A percentile compares a stretch with the other conserved stretches of the same genome.
Conservation (phyloP, 2,329 filamentous ascomycete genomes). For the Hypocreales sp. region DNA sequence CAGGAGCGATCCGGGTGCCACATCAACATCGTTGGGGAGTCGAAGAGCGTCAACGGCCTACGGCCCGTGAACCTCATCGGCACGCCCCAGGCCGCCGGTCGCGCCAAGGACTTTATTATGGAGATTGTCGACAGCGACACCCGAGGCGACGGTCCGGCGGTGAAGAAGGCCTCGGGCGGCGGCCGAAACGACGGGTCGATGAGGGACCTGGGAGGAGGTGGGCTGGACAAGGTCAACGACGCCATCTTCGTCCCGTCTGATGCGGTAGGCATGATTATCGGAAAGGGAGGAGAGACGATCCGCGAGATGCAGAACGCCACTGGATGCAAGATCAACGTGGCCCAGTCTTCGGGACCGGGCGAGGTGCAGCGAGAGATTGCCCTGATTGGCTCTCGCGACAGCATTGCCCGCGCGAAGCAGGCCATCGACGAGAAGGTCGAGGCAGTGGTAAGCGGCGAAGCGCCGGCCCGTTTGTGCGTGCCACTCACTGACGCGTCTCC, state of each 20-base stretch:
- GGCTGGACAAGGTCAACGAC: conserved; percentile 59
- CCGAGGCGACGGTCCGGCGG: conserved; percentile 31
- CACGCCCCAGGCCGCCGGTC: conserved; percentile 53
- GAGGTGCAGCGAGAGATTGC: conserved; percentile 79
- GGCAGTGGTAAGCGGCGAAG: conserved; percentile 50
- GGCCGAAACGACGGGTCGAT: conserved; percentile 15
- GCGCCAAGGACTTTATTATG: conserved; percentile 76
- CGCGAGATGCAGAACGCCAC: conserved; percentile 82
- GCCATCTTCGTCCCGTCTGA: conserved; percentile 78
- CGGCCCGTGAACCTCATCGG: conserved; percentile 86
- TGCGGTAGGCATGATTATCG: conserved; percentile 91
- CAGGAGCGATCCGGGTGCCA: conserved; percentile 89
- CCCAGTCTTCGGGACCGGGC: conserved; percentile 59
- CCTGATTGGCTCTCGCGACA: conserved; percentile 60
- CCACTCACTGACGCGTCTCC: conserved; percentile 12
- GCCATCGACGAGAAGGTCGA: conserved; percentile 89
- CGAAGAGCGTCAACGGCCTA: conserved; percentile 80
- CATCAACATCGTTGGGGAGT: conserved; percentile 87
- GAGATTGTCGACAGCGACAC: conserved; percentile 91
- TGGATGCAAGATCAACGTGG: conserved; percentile 90
- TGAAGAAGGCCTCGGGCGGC: conserved; percentile 12
- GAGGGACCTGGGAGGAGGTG: conserved; percentile 18
- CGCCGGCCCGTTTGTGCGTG: background rate
- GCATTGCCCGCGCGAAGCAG: conserved; percentile 66
- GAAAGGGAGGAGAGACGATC: conserved; percentile 87